phyloP scores from a whole-genome alignment of 495 filamentous ascomycete genomes.

The Penicillium arizonense region DNA sequence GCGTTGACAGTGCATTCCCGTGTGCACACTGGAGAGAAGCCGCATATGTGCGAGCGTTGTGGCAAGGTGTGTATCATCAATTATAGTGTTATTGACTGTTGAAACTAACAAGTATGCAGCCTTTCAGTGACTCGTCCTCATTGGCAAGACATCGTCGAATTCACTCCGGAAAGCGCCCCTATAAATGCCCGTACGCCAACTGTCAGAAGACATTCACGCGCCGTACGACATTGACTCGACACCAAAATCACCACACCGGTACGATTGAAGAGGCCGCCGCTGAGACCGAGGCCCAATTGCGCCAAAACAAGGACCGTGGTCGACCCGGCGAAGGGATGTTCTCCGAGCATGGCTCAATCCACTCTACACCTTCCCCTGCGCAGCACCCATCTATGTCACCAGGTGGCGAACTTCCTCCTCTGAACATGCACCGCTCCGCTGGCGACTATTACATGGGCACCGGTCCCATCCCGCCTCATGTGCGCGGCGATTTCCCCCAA shows the following conservation, averaged over 20 bases:
- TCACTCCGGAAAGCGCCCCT: constrained; percentile 92
- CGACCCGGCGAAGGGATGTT: constrained; percentile 75
- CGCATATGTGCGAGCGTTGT: constrained; percentile 95
- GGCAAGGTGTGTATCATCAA: constrained; percentile 68
- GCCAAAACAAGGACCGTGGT: constrained; percentile 53
- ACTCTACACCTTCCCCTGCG: constrained; percentile 84
- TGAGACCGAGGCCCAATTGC: constrained; percentile 80
- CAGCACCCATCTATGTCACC: constrained; percentile 79
- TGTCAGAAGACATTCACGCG: constrained; percentile 99
- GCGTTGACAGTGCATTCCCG: constrained; percentile 93
- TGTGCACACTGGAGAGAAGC: constrained; percentile 97
- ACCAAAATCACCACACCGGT: constrained; percentile 94
- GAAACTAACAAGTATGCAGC: constrained; percentile 50
- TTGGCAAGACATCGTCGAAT: constrained; percentile 91
- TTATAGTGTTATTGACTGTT: neutral
- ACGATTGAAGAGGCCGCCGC: constrained; percentile 92
- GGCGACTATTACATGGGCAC: constrained; percentile 66
- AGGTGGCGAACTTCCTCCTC: constrained; percentile 67
- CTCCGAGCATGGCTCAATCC: constrained; percentile 77
- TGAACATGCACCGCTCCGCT: constrained; percentile 67
- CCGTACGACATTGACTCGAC: constrained; percentile 89
- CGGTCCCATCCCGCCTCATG: constrained; percentile 76
- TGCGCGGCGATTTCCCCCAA: constrained; percentile 76
- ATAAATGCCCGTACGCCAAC: constrained; percentile 96
- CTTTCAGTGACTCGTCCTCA: constrained; percentile 98